Conservation (phyloP, 306 rosid species). For the Sindora glabra region DNA sequence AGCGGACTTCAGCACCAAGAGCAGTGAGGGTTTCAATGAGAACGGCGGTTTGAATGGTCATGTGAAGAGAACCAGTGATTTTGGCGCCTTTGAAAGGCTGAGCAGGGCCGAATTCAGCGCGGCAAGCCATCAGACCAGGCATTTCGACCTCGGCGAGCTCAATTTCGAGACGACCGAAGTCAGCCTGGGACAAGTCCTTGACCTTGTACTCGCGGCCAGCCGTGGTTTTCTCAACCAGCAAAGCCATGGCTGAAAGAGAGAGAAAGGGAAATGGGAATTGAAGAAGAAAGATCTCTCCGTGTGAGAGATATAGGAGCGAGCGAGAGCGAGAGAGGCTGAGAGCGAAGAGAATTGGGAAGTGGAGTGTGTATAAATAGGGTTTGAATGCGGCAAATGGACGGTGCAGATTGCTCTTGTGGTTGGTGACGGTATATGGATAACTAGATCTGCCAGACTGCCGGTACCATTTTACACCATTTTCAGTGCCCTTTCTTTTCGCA, state of each 20-base stretch:
- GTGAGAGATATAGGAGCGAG: not conserved
- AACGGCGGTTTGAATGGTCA: constrained; percentile 60
- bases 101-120: constrained; percentile 38
- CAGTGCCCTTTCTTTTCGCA: too few species aligned
- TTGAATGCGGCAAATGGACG: constrained; percentile 1
- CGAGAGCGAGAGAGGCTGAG: constrained; percentile 1
- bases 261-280: not conserved
- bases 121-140: constrained; percentile 48
- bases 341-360: not conserved
- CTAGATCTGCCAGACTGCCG: too few species aligned
- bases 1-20: constrained; percentile 63
- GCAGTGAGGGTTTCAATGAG: constrained; percentile 61
- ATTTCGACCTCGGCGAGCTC: too few species aligned
- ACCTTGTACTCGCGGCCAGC: constrained; percentile 58
- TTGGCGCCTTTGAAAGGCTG: constrained; percentile 50
- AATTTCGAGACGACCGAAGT: constrained; percentile 58
- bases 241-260: constrained; percentile 21
- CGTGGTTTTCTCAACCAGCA: constrained; percentile 45
- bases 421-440: constrained; percentile 11
- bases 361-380: constrained; percentile 25
- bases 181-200: constrained; percentile 59
- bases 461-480: too few species aligned
- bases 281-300: not conserved
- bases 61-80: constrained; percentile 65
- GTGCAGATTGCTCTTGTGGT: constrained; percentile 10